Percentiles rank a stretch among this genome's conserved stretches.
These are phyloP conservation scores for Scedosporium minutisporum DNA, from an alignment of 2,329 filamentous ascomycete species.

Conservation along the genomic window DNA sequence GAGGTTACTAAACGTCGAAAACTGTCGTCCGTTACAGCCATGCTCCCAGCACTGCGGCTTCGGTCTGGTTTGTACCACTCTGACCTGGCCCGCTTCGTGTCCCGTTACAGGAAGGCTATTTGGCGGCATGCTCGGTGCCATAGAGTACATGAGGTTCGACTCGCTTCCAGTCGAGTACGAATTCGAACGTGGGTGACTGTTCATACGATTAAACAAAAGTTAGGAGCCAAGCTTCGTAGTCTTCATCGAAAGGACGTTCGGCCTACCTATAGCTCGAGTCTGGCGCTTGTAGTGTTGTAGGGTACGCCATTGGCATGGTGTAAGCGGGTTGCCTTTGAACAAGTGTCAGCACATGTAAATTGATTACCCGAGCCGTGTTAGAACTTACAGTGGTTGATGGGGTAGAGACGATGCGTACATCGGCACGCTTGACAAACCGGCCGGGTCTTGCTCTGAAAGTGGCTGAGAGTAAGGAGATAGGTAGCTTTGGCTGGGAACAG, in stretches of 20 bases:
- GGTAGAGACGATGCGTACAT: conserved; percentile 23
- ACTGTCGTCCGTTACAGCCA: conserved; percentile 89
- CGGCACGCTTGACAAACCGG: conserved; percentile 13
- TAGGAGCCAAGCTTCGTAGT: too few species aligned
- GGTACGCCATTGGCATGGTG: conserved; percentile 35
- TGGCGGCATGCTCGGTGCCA: conserved; percentile 12
- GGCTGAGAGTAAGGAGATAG: conserved; percentile 41
- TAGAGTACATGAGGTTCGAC: conserved; percentile 32
- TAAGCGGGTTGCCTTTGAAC: conserved; percentile 17
- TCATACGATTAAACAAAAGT: conserved; percentile 3
- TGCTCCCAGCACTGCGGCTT: conserved; percentile 97
- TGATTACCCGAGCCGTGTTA: conserved; percentile 16
- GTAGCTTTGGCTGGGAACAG: conserved; percentile 32
- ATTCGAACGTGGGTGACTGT: conserved; percentile 26
- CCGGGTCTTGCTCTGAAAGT: conserved; percentile 32
- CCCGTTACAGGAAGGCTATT: conserved; percentile 11
- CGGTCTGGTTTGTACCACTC: conserved; percentile 68
- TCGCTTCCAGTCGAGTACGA: conserved; percentile 29
- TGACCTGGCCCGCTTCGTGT: conserved; percentile 42
- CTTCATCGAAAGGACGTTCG: conserved; percentile 3
- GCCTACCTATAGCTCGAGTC: conserved; percentile 30
- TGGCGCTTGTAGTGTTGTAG: conserved; percentile 21
- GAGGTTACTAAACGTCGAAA: conserved; percentile 93
- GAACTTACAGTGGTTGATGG: conserved; percentile 26
- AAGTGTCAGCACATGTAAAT: conserved; percentile 19